A percentile compares a stretch with the other conserved stretches of the same genome.
Evolutionary conservation across 2,329 filamentous ascomycete genomes (phyloP).

Genomic region (Myriosclerotinia scirpicola): DNA sequence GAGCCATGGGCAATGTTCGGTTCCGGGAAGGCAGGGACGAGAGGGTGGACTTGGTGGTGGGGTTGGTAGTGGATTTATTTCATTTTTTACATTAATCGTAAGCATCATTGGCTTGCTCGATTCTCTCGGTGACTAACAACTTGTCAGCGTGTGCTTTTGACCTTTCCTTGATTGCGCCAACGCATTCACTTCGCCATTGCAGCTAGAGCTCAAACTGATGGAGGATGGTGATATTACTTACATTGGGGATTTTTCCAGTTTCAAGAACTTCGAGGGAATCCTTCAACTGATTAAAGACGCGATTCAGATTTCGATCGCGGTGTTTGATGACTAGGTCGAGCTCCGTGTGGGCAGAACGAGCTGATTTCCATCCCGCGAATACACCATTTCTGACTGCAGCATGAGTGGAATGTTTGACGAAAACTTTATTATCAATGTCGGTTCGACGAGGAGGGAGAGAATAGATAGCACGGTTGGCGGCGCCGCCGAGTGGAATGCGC

Average conservation of each 20-base stretch:
- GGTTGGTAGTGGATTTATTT: not conserved
- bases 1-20: not conserved
- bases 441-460: fast-evolving
- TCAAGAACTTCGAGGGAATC: too few relatives aligned
- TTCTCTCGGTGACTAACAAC: too few relatives aligned
- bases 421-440: too few relatives aligned
- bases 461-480: not conserved
- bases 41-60: not conserved
- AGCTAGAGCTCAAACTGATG: not conserved
- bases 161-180: not conserved
- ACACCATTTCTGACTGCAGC: too few relatives aligned
- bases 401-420: too few relatives aligned
- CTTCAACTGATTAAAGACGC: too few relatives aligned
- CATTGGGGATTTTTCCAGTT: too few relatives aligned
- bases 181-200: not conserved
- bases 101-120: not conserved
- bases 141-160: not conserved
- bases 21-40: not conserved
- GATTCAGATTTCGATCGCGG: too few relatives aligned
- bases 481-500: not conserved
- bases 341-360: too few relatives aligned
- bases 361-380: too few relatives aligned
- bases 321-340: too few relatives aligned
- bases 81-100: not conserved
- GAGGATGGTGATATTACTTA: not conserved